phyloP scores from a whole-genome alignment of 225 moss, liverwort and hornwort genomes.

The Lunularia cruciata region DNA sequence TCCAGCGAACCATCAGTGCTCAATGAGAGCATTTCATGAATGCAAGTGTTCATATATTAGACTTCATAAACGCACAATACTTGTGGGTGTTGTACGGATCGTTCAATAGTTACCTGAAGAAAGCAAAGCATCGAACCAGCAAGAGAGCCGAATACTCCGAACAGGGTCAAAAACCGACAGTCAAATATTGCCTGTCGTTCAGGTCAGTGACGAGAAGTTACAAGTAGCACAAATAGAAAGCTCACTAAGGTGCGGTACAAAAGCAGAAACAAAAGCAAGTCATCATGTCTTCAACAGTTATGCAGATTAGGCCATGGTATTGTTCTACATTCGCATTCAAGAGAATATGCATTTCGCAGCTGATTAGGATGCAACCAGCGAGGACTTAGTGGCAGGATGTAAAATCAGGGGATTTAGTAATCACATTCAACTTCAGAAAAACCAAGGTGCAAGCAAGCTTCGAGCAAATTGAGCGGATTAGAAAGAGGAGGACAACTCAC shows the following conservation, averaged over 20 bases:
- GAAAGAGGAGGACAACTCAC: constrained; percentile 1
- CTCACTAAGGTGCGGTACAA: neutral
- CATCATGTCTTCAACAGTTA: neutral
- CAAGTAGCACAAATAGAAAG: neutral
- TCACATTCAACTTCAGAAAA: neutral
- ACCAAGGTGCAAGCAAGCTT: neutral
- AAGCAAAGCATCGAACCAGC: constrained; percentile 88
- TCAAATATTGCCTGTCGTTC: constrained; percentile 70
- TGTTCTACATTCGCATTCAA: too few species aligned
- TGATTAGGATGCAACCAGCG: too few species aligned
- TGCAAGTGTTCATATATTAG: neutral
- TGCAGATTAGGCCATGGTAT: too few species aligned
- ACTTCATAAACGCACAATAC: neutral
- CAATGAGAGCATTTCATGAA: too few species aligned
- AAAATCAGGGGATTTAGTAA: too few species aligned
- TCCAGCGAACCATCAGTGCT: neutral
- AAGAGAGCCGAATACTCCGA: constrained; percentile 88
- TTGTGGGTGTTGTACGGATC: neutral
- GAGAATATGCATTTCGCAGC: constrained; percentile 1
- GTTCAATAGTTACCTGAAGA: constrained; percentile 52
- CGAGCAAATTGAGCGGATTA: too few species aligned
- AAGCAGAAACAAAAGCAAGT: neutral
- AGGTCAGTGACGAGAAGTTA: neutral
- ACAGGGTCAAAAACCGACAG: constrained; percentile 86
- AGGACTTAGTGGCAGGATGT: too few species aligned